These are phyloP conservation scores for Penicillium sp. DNA, from an alignment of 2,329 filamentous ascomycete species.

Conservation along the genomic window DNA sequence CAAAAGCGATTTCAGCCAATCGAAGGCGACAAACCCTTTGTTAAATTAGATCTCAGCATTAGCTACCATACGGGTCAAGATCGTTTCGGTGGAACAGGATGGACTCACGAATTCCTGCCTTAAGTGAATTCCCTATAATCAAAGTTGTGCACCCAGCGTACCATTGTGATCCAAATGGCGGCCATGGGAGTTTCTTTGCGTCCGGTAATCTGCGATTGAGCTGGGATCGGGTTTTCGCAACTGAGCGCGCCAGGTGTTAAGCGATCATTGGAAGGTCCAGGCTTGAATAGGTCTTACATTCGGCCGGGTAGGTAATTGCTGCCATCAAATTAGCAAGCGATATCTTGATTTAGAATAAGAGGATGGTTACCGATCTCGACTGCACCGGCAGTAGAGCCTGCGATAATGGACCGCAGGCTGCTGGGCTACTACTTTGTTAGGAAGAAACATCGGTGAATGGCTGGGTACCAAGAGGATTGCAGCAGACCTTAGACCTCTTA, in stretches of 20 bases:
- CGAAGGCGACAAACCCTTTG: conserved; percentile 83
- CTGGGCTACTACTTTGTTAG: conserved; percentile 58
- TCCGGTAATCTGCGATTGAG: too few relatives aligned
- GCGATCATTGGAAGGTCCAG: too few relatives aligned
- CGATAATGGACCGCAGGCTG: conserved; percentile 77
- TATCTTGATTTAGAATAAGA: too few relatives aligned
- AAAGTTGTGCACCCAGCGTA: conserved; percentile 95
- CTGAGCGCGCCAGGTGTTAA: too few relatives aligned
- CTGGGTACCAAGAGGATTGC: too few relatives aligned
- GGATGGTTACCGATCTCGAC: conserved; percentile 74
- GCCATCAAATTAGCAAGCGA: conserved; percentile 18
- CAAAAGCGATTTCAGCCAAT: conserved; percentile 79
- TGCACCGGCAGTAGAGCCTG: conserved; percentile 85
- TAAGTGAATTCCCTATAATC: conserved; percentile 92
- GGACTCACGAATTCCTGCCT: conserved; percentile 78
- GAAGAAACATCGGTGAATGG: conserved; percentile 31
- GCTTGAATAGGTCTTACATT: conserved; percentile 65
- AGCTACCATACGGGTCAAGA: too few relatives aligned
- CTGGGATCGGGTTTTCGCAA: conserved; percentile 95
- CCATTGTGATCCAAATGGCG: conserved; percentile 87
- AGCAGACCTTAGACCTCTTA: too few relatives aligned
- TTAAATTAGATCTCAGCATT: background rate
- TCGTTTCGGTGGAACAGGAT: too few relatives aligned
- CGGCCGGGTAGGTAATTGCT: conserved; percentile 88
- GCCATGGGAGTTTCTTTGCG: conserved; percentile 92